Evolutionary conservation across 1,139 yeast species (phyloP).

Genomic region (Kluyveromyces sp.): DNA sequence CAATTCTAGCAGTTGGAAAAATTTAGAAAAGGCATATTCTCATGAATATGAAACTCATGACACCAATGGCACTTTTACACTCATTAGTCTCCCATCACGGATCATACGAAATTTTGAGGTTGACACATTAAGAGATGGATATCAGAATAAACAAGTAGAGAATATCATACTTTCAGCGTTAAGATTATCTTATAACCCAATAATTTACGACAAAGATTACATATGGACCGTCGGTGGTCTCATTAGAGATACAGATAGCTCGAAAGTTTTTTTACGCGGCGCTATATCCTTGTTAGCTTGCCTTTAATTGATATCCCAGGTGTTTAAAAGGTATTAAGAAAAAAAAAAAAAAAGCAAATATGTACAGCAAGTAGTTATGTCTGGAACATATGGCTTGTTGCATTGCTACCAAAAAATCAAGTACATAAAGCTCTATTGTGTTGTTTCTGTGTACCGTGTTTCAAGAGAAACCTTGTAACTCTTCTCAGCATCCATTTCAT

Average conservation of each 20-base stretch:
- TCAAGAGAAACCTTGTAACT: too few relatives aligned
- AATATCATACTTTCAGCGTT: not conserved
- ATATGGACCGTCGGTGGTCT: conserved; percentile 4
- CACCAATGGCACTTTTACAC: not conserved
- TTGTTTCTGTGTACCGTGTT: too few relatives aligned
- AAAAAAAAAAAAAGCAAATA: too few relatives aligned
- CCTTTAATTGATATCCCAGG: conserved; percentile 2
- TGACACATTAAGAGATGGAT: not conserved
- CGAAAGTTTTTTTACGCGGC: not conserved
- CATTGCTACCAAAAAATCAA: too few relatives aligned
- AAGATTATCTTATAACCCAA: conserved; percentile 1
- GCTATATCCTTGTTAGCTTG: conserved; percentile 2
- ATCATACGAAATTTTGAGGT: conserved; percentile 3
- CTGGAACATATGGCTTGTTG: not conserved
- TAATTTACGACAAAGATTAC: conserved; percentile 2
- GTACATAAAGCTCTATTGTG: too few relatives aligned
- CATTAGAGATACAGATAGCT: conserved; percentile 1
- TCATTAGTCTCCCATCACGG: conserved; percentile 5
- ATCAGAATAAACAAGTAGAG: not conserved
- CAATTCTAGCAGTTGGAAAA: not conserved
- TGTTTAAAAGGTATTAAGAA: not conserved
- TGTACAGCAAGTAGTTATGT: not conserved
- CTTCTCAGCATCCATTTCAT: too few relatives aligned
- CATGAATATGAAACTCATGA: not conserved
- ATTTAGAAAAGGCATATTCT: not conserved